Evolutionary conservation across 495 filamentous ascomycete genomes (phyloP).

Genomic region (Hypoxylon cercidicola): DNA sequence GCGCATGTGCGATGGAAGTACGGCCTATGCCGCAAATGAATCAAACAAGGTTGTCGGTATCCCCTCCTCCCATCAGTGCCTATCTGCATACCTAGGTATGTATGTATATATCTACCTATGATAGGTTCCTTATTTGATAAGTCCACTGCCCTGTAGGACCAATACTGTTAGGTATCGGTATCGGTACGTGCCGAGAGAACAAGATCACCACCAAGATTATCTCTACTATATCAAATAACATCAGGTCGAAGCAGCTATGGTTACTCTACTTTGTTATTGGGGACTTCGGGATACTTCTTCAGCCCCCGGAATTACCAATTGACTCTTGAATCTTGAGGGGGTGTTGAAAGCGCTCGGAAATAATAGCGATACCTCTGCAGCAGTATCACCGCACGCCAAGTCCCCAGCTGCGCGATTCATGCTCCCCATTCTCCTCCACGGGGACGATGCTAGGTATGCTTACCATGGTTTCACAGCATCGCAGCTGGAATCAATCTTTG

Average conservation of each 20-base stretch:
- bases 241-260: too few species aligned
- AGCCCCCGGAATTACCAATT: neutral
- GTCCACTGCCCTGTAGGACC: too few species aligned
- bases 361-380: slow-evolving; percentile 5
- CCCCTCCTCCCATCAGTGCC: too few species aligned
- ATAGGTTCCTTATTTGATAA: too few species aligned
- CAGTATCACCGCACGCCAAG: slow-evolving; percentile 17
- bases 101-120: too few species aligned
- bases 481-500: slow-evolving; percentile 14
- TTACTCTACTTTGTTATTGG: too few species aligned
- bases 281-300: neutral
- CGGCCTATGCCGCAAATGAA: slow-evolving; percentile 15
- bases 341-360: slow-evolving; percentile 2
- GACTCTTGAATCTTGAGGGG: neutral
- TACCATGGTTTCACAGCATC: slow-evolving; percentile 20
- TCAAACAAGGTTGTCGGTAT: neutral
- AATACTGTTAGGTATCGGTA: too few species aligned
- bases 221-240: too few species aligned
- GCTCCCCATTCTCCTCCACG: slow-evolving; percentile 20
- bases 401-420: slow-evolving; percentile 35
- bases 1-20: slow-evolving; percentile 27
- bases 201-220: too few species aligned
- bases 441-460: slow-evolving; percentile 23
- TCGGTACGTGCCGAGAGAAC: too few species aligned
- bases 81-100: too few species aligned